Conservation (phyloP, 78 protist species). For the Dictyostelium purpureum region DNA sequence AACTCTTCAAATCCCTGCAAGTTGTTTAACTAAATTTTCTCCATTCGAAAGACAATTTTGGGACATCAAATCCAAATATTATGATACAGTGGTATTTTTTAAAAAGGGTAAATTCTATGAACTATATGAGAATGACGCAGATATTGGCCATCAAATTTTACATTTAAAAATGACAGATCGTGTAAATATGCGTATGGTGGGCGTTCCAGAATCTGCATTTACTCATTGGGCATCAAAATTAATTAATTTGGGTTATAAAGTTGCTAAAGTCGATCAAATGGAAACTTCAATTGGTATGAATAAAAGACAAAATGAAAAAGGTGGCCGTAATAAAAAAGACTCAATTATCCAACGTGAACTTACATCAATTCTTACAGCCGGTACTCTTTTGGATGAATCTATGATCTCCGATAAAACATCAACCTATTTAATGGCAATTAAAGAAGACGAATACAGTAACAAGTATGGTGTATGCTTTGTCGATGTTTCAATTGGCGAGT, state of each 20-base stretch:
- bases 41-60: conserved; percentile 95
- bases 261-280: conserved; percentile 89
- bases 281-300: conserved; percentile 39
- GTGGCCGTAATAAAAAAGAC: conserved; percentile 45
- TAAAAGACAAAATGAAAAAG: conserved; percentile 40
- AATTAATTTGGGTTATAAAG: conserved; percentile 78
- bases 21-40: conserved; percentile 1
- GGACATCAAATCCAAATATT: conserved; percentile 89
- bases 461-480: conserved; percentile 79
- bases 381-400: conserved; percentile 80
- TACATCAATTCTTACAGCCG: conserved; percentile 74
- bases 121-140: conserved; percentile 95
- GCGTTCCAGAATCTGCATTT: conserved; percentile 90
- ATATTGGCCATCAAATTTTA: conserved; percentile 82
- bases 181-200: conserved; percentile 85
- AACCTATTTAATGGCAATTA: conserved; percentile 68
- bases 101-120: conserved; percentile 96
- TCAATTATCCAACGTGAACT: conserved; percentile 79
- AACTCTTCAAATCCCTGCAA: conserved; percentile 83
- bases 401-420: conserved; percentile 31
- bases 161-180: conserved; percentile 91
- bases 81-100: conserved; percentile 90
- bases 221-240: conserved; percentile 85
- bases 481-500: conserved; percentile 81
- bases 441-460: conserved; percentile 19